A percentile compares a stretch with the other conserved stretches of the same genome.
phyloP scores from a whole-genome alignment of 495 filamentous ascomycete species.

The Extremus antarcticus region DNA sequence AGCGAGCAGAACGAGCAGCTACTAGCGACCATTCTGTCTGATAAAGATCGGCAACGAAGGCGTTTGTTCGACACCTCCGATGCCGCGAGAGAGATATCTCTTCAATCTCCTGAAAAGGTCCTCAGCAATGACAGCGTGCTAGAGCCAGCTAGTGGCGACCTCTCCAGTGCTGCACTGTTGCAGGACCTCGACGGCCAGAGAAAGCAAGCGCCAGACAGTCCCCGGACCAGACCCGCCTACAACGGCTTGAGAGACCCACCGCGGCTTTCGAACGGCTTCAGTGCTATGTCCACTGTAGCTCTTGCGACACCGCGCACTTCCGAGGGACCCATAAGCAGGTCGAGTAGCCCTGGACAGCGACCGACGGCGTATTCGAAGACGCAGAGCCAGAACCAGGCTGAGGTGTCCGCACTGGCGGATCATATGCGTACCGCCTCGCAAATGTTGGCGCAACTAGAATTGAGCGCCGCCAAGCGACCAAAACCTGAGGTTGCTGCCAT shows the following conservation, averaged over 20 bases:
- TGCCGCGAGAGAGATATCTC: slow-evolving; percentile 30
- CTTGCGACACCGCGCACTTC: slow-evolving; percentile 50
- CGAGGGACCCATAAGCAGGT: slow-evolving; percentile 45
- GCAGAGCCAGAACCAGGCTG: slow-evolving; percentile 43
- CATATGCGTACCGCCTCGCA: slow-evolving; percentile 72
- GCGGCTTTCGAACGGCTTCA: slow-evolving; percentile 40
- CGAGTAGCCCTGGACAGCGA: slow-evolving; percentile 47
- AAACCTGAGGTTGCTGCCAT: slow-evolving; percentile 64
- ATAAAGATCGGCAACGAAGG: slow-evolving; percentile 46
- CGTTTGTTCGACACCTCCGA: slow-evolving; percentile 61
- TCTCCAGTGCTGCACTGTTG: slow-evolving; percentile 56
- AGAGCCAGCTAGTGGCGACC: slow-evolving; percentile 59
- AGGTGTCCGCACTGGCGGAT: slow-evolving; percentile 63
- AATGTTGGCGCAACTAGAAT: slow-evolving; percentile 67
- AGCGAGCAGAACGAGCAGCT: slow-evolving; percentile 52
- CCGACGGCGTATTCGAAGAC: slow-evolving; percentile 22
- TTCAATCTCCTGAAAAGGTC: slow-evolving; percentile 30
- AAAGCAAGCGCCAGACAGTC: slow-evolving; percentile 8
- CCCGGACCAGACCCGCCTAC: not conserved
- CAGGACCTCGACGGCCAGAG: slow-evolving; percentile 38
- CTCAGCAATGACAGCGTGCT: slow-evolving; percentile 60
- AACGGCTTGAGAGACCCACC: slow-evolving; percentile 13
- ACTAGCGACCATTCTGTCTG: slow-evolving; percentile 46
- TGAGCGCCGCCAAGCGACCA: slow-evolving; percentile 59
- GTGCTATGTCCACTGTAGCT: slow-evolving; percentile 39